Percentiles rank a stretch among this genome's conserved stretches.
phyloP scores from a whole-genome alignment of 2,329 filamentous ascomycete species.

The Alternaria viburni region DNA sequence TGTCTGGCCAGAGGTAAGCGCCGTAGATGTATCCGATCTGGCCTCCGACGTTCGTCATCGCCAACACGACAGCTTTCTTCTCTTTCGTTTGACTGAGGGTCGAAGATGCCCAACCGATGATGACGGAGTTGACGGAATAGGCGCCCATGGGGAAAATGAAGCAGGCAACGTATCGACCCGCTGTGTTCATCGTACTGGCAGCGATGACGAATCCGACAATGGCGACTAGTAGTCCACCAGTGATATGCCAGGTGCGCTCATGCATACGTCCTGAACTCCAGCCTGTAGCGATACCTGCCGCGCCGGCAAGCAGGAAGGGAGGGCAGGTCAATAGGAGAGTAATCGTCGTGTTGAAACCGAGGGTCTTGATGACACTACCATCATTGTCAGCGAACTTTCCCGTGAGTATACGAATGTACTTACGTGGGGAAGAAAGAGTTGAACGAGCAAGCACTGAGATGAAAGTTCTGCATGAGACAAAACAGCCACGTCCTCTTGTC shows the following conservation, averaged over 20 bases:
- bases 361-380: constrained; percentile 41
- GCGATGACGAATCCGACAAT: constrained; percentile 52
- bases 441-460: constrained; percentile 37
- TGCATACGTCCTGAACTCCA: constrained; percentile 59
- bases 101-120: constrained; percentile 38
- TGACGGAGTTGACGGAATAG: constrained; percentile 40
- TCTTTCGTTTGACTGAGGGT: constrained; percentile 38
- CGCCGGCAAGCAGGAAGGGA: constrained; percentile 57
- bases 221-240: constrained; percentile 49
- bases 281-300: constrained; percentile 55
- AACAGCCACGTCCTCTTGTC: constrained; percentile 42
- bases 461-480: constrained; percentile 41
- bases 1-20: constrained; percentile 35
- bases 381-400: not conserved
- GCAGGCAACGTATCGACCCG: constrained; percentile 36
- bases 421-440: constrained; percentile 44
- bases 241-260: constrained; percentile 60
- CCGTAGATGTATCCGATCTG: constrained; percentile 42
- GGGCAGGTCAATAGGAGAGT: constrained; percentile 53
- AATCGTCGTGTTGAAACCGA: constrained; percentile 45
- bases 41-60: constrained; percentile 36
- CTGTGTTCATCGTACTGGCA: constrained; percentile 35
- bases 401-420: not conserved
- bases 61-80: constrained; percentile 40
- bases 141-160: constrained; percentile 41